These are phyloP conservation scores for Scheffersomyces insectosa DNA, from an alignment of 1,139 yeast species.

Conservation along the genomic window DNA sequence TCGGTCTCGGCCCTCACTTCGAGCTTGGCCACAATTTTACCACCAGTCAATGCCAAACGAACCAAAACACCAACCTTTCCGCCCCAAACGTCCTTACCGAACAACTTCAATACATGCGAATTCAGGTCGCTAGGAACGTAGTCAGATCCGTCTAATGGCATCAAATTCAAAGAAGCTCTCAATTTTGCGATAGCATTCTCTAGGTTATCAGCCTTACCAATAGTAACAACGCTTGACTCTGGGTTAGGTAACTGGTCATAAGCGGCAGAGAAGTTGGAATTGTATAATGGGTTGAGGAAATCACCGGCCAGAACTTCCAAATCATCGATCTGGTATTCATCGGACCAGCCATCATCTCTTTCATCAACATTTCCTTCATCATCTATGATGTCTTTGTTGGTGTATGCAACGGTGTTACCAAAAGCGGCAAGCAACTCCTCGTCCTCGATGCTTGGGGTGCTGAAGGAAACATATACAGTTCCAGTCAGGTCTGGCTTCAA, in stretches of 20 bases:
- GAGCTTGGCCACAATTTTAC: conserved; percentile 75
- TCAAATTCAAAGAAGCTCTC: conserved; percentile 64
- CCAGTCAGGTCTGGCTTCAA: conserved; percentile 73
- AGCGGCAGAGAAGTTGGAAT: conserved; percentile 71
- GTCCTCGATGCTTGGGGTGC: conserved; percentile 49
- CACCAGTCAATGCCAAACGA: conserved; percentile 71
- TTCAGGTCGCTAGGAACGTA: conserved; percentile 60
- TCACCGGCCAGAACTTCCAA: conserved; percentile 79
- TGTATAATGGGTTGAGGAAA: conserved; percentile 74
- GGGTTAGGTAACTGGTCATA: conserved; percentile 67
- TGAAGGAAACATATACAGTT: conserved; percentile 75
- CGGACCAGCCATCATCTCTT: conserved; percentile 86
- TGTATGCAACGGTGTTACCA: conserved; percentile 70
- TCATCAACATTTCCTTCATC: conserved; percentile 66
- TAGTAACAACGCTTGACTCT: conserved; percentile 37
- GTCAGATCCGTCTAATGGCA: conserved; percentile 81
- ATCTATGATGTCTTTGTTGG: conserved; percentile 79
- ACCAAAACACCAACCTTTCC: conserved; percentile 68
- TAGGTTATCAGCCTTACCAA: conserved; percentile 33
- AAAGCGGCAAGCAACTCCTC: conserved; percentile 55
- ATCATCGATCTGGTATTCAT: conserved; percentile 89
- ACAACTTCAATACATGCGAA: conserved; percentile 73
- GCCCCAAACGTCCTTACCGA: conserved; percentile 79
- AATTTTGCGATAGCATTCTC: conserved; percentile 48
- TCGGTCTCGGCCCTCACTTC: conserved; percentile 65